These are phyloP conservation scores for Thielaviopsis euricoi DNA, from an alignment of 2,329 filamentous ascomycete species.

Conservation along the genomic window DNA sequence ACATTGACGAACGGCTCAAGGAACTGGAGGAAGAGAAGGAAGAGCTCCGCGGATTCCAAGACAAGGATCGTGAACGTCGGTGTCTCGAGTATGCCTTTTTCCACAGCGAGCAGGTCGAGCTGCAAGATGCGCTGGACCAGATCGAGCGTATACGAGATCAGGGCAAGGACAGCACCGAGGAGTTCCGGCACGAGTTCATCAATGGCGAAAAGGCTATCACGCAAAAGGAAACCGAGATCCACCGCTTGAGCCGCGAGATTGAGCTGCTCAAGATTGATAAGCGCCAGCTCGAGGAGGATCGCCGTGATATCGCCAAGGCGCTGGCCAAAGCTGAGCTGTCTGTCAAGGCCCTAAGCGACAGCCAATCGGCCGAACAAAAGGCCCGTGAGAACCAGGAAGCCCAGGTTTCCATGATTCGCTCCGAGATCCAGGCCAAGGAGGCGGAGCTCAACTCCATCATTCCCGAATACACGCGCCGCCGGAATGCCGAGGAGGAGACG, in stretches of 20 bases:
- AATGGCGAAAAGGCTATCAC: conserved; percentile 66
- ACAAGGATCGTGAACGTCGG: conserved; percentile 80
- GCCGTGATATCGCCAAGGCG: conserved; percentile 61
- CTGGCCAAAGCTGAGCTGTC: conserved; percentile 78
- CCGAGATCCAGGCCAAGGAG: conserved; percentile 62
- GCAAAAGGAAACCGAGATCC: conserved; percentile 62
- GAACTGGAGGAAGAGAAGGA: conserved; percentile 97
- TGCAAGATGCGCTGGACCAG: conserved; percentile 60
- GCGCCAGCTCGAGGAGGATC: conserved; percentile 75
- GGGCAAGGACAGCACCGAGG: conserved; percentile 71
- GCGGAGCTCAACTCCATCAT: conserved; percentile 56
- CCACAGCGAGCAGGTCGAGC: conserved; percentile 69
- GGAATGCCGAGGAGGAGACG: conserved; percentile 53
- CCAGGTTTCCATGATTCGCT: conserved; percentile 55
- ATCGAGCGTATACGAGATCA: conserved; percentile 69
- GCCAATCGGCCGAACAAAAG: conserved; percentile 61
- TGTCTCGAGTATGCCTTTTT: conserved; percentile 93
- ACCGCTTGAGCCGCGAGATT: conserved; percentile 63
- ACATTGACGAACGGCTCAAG: conserved; percentile 74
- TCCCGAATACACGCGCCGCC: conserved; percentile 60
- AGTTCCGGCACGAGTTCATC: conserved; percentile 59
- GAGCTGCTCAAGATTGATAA: conserved; percentile 76
- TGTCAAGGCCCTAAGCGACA: conserved; percentile 67
- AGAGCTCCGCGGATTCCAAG: conserved; percentile 82
- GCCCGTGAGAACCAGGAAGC: conserved; percentile 52